A percentile compares a stretch with the other conserved stretches of the same genome.
Evolutionary conservation across 2,329 filamentous ascomycete species (phyloP).

Genomic region (Xylariaceae sp.): DNA sequence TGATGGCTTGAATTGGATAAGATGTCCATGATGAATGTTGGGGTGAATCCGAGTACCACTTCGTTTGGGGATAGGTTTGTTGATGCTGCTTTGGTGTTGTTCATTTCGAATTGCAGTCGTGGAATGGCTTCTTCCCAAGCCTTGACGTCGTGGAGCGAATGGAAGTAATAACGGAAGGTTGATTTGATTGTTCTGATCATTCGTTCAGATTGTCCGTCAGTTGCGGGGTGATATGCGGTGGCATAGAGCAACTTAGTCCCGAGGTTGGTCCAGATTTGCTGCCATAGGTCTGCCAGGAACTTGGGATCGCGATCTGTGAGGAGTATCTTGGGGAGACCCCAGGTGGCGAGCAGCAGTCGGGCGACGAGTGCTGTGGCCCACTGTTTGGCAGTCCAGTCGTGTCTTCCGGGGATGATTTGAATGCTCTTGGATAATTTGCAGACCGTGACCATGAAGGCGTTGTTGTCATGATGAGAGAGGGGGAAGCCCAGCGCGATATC

Average conservation of each 20-base stretch:
- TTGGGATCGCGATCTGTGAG: neutral
- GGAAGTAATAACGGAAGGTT: neutral
- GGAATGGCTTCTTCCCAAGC: neutral
- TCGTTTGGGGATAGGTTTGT: neutral
- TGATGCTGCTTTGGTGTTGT: neutral
- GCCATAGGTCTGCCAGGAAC: neutral
- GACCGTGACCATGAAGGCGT: neutral
- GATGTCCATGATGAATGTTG: neutral
- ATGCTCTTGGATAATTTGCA: neutral
- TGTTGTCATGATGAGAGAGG: too few relatives aligned
- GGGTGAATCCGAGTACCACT: neutral
- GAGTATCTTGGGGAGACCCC: neutral
- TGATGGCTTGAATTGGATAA: too few relatives aligned
- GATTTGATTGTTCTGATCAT: neutral
- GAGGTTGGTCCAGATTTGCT: neutral
- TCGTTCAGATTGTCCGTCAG: neutral
- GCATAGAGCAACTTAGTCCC: neutral
- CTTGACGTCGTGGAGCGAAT: neutral
- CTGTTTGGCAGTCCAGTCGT: neutral
- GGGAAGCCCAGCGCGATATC: too few relatives aligned
- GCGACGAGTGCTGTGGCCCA: neutral
- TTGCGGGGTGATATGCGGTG: neutral
- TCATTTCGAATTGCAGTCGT: neutral
- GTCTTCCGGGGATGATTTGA: neutral
- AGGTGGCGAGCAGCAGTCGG: neutral